Evolutionary conservation across 257 asterid species (phyloP).

Genomic region (Osmanthus fragrans): DNA sequence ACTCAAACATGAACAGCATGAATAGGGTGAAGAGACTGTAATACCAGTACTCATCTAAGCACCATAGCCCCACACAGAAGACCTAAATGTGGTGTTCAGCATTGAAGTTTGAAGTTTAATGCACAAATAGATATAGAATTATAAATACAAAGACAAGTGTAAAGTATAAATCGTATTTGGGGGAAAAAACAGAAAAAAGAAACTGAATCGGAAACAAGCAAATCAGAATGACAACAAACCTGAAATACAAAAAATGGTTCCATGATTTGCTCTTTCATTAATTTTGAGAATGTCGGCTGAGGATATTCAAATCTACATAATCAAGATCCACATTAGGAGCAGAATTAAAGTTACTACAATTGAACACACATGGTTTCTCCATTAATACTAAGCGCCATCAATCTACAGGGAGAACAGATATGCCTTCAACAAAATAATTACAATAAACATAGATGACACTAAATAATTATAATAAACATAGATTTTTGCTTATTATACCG

Average conservation of each 20-base stretch:
- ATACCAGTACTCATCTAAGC: slow-evolving; percentile 97
- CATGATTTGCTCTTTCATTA: slow-evolving; percentile 93
- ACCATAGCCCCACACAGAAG: slow-evolving; percentile 97
- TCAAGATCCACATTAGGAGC: slow-evolving; percentile 29
- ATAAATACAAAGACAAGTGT: slow-evolving; percentile 2
- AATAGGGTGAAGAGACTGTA: slow-evolving; percentile 92
- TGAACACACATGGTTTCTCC: slow-evolving; percentile 5
- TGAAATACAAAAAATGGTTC: slow-evolving; percentile 98
- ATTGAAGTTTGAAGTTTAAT: slow-evolving; percentile 11
- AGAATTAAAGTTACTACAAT: slow-evolving; percentile 1
- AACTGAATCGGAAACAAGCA: slow-evolving; percentile 2
- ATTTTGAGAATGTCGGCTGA: slow-evolving; percentile 91
- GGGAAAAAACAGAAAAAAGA: not conserved
- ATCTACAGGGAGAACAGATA: slow-evolving; percentile 5
- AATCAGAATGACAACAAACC: slow-evolving; percentile 46
- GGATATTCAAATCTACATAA: slow-evolving; percentile 93
- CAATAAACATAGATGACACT: not conserved
- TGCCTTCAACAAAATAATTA: not conserved
- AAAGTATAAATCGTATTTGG: not conserved
- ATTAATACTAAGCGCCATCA: slow-evolving; percentile 12
- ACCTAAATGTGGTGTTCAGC: slow-evolving; percentile 56
- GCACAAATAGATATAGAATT: not conserved
- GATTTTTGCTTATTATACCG: slow-evolving; percentile 1
- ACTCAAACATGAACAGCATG: slow-evolving; percentile 98
- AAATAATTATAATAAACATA: not conserved